These are phyloP conservation scores for Magnaporthiopsis poae DNA, from an alignment of 2,329 filamentous ascomycete species.

Conservation along the genomic window DNA sequence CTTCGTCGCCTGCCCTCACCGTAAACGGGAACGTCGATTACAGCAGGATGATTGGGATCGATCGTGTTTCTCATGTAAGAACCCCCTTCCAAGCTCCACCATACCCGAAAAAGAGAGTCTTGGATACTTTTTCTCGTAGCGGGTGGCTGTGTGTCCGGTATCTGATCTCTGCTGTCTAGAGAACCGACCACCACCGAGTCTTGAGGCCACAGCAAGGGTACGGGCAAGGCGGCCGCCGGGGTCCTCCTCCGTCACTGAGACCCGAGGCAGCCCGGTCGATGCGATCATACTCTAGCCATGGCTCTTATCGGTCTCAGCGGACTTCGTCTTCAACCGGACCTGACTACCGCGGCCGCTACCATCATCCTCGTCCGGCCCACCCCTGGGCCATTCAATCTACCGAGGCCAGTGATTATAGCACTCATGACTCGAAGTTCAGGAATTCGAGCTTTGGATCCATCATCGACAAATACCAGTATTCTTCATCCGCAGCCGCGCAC, in stretches of 20 bases:
- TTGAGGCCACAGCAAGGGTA: slow-evolving; percentile 27
- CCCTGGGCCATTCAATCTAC: slow-evolving; percentile 21
- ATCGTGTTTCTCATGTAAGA: slow-evolving; percentile 37
- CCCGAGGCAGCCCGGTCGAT: slow-evolving; percentile 31
- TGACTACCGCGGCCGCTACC: slow-evolving; percentile 4
- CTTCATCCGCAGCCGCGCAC: slow-evolving; percentile 18
- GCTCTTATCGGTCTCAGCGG: slow-evolving; percentile 19
- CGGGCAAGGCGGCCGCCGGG: slow-evolving; percentile 25
- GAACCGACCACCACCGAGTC: slow-evolving; percentile 29
- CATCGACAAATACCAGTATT: slow-evolving; percentile 35
- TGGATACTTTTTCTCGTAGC: neutral
- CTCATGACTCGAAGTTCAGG: slow-evolving; percentile 29
- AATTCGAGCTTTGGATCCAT: slow-evolving; percentile 41
- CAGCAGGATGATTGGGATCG: slow-evolving; percentile 40
- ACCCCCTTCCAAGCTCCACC: too few species aligned
- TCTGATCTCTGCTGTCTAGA: slow-evolving; percentile 2
- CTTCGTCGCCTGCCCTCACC: slow-evolving; percentile 39
- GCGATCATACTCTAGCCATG: slow-evolving; percentile 23
- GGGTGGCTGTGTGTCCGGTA: neutral
- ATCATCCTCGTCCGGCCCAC: slow-evolving; percentile 12
- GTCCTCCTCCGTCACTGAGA: slow-evolving; percentile 29
- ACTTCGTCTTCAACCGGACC: slow-evolving; percentile 23
- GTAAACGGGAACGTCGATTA: slow-evolving; percentile 39
- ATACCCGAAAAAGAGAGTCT: too few species aligned
- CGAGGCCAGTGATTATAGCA: slow-evolving; percentile 25